Evolutionary conservation across 1,284 basidiomycete genomes (phyloP).

Genomic region (Austroboletus rostrupii): DNA sequence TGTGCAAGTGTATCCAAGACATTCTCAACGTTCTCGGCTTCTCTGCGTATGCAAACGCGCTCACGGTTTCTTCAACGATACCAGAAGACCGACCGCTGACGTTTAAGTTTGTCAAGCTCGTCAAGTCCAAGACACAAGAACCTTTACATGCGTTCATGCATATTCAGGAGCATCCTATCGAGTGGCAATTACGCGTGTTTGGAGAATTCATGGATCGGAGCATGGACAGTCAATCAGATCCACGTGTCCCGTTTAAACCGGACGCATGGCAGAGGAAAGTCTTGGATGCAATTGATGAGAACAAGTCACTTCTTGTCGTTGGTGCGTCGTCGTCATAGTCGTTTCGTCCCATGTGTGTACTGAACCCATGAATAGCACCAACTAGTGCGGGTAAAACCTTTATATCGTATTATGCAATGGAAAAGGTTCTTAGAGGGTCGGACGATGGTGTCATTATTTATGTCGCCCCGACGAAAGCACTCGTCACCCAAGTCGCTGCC

Average conservation of each 20-base stretch:
- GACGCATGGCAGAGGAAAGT: conserved; percentile 70
- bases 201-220: conserved; percentile 70
- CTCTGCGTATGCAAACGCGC: conserved; percentile 31
- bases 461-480: conserved; percentile 69
- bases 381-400: conserved; percentile 74
- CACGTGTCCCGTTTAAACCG: conserved; percentile 58
- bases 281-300: conserved; percentile 56
- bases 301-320: conserved; percentile 61
- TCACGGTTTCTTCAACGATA: conserved; percentile 20
- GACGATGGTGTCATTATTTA: conserved; percentile 69
- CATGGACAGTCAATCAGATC: conserved; percentile 58
- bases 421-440: conserved; percentile 54
- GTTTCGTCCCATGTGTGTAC: not conserved
- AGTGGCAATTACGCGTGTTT: conserved; percentile 66
- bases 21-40: conserved; percentile 48
- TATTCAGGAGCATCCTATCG: conserved; percentile 50
- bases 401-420: conserved; percentile 75
- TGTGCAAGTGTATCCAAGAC: conserved; percentile 35
- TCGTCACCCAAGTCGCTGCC: conserved; percentile 65
- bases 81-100: conserved; percentile 36
- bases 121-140: conserved; percentile 41
- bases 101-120: conserved; percentile 57
- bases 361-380: conserved; percentile 40
- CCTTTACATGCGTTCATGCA: conserved; percentile 50
- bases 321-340: conserved; percentile 38